Conservation (phyloP, 225 moss, liverwort and hornwort genomes). For the Antitrichia curtipendula region DNA sequence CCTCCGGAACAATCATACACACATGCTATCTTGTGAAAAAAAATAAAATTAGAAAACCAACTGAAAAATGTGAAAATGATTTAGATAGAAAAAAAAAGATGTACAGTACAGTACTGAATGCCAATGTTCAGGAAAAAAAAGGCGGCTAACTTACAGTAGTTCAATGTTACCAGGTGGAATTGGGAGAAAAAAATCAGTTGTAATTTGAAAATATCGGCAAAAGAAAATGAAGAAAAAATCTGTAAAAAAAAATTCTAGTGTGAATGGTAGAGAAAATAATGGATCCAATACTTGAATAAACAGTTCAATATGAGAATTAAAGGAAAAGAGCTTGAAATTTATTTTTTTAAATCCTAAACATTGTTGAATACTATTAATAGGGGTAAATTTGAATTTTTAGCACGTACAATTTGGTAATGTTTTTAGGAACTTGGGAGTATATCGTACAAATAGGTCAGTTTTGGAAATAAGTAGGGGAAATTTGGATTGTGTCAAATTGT, state of each 20-base stretch:
- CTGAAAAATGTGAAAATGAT: neutral
- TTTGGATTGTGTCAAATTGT: no score
- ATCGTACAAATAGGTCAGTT: no score
- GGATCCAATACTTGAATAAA: no score
- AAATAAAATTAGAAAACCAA: neutral
- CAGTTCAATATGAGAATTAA: no score
- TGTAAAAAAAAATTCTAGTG: no score
- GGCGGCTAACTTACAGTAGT: neutral
- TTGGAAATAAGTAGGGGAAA: no score
- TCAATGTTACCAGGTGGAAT: neutral
- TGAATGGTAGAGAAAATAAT: neutral
- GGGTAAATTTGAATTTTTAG: neutral
- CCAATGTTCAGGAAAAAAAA: neutral
- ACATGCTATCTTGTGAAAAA: slow-evolving; percentile 17
- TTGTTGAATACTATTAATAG: neutral
- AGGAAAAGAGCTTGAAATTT: no score
- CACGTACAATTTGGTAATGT: neutral
- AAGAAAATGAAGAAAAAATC: neutral
- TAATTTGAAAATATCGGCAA: neutral
- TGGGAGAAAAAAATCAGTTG: neutral
- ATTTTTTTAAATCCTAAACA: no score
- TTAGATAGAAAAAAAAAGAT: neutral
- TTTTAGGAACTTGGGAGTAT: neutral
- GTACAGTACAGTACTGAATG: slow-evolving; percentile 29
- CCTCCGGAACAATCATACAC: slow-evolving; percentile 47